Percentiles rank a stretch among this genome's conserved stretches.
These are phyloP conservation scores for Athelia psychrophila DNA, from an alignment of 1,284 basidiomycete genomes.

Conservation along the genomic window DNA sequence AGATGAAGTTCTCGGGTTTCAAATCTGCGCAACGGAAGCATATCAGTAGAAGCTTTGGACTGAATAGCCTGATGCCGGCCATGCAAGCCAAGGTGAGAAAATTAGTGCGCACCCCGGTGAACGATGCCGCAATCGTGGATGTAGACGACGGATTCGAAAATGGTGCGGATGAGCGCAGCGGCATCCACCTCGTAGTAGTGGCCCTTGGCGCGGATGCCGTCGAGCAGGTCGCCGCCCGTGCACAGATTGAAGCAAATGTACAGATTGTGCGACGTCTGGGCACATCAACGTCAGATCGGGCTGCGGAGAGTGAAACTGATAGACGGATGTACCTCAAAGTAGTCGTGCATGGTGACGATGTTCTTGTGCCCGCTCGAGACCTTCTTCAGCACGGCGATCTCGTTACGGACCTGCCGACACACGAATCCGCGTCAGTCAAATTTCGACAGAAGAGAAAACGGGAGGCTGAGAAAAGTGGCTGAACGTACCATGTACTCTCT, in stretches of 20 bases:
- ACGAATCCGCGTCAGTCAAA: too few species aligned
- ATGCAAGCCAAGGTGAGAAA: background rate
- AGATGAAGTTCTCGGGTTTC: conserved; percentile 97
- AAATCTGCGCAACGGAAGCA: conserved; percentile 54
- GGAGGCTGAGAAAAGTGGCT: background rate
- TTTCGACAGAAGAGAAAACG: too few species aligned
- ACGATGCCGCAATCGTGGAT: conserved; percentile 94
- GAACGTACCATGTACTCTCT: conserved; percentile 80
- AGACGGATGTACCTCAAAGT: conserved; percentile 77
- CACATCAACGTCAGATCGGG: conserved; percentile 3
- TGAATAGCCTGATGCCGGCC: too few species aligned
- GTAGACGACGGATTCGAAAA: conserved; percentile 87
- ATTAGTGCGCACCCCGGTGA: conserved; percentile 84
- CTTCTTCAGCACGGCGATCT: conserved; percentile 93
- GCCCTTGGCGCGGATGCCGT: conserved; percentile 96
- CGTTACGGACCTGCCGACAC: conserved; percentile 87
- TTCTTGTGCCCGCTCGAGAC: conserved; percentile 90
- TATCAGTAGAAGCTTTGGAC: background rate
- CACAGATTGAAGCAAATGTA: conserved; percentile 97
- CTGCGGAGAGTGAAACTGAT: background rate
- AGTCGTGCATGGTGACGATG: conserved; percentile 92
- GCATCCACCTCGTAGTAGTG: conserved; percentile 98
- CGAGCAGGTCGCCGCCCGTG: conserved; percentile 97
- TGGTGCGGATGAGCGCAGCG: conserved; percentile 84
- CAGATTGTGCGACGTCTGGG: conserved; percentile 87